Percentiles rank a stretch among this genome's conserved stretches.
These are phyloP conservation scores for Haematococcus lacustris DNA, from an alignment of 139 green algal genomes.

Conservation along the genomic window DNA sequence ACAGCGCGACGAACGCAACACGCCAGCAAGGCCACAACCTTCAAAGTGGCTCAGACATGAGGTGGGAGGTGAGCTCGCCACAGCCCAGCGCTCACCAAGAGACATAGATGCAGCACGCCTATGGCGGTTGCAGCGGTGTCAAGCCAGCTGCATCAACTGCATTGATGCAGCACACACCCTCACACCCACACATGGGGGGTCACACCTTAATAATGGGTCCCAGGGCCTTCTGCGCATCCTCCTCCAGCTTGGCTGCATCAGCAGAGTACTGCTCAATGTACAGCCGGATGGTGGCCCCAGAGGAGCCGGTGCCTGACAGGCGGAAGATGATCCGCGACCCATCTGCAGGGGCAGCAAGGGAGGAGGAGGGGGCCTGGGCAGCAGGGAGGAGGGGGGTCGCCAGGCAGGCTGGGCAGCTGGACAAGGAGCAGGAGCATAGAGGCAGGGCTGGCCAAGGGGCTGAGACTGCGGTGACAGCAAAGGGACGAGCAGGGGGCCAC, in stretches of 20 bases:
- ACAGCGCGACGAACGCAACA: neutral
- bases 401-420: neutral
- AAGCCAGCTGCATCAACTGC: no score
- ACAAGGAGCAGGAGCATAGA: neutral
- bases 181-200: no score
- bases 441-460: neutral
- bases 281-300: slow-evolving; percentile 90
- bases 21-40: neutral
- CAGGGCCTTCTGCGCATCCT: slow-evolving; percentile 68
- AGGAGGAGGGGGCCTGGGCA: neutral
- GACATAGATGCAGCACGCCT: no score
- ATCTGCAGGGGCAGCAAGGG: slow-evolving; percentile 41
- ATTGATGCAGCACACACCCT: no score
- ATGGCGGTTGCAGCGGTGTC: no score
- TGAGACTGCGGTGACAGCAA: neutral
- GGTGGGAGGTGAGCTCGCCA: no score
- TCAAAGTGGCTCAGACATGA: no score
- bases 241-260: slow-evolving; percentile 64
- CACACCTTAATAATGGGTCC: slow-evolving; percentile 53
- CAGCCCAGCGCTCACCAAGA: no score
- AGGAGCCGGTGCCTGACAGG: slow-evolving; percentile 83
- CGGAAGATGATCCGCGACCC: slow-evolving; percentile 95
- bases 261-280: slow-evolving; percentile 97
- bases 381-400: no score
- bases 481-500: neutral